Percentiles rank a stretch among this genome's conserved stretches.
Evolutionary conservation across 805 yeast genomes (phyloP).

Genomic region (Pichia cabralensis): DNA sequence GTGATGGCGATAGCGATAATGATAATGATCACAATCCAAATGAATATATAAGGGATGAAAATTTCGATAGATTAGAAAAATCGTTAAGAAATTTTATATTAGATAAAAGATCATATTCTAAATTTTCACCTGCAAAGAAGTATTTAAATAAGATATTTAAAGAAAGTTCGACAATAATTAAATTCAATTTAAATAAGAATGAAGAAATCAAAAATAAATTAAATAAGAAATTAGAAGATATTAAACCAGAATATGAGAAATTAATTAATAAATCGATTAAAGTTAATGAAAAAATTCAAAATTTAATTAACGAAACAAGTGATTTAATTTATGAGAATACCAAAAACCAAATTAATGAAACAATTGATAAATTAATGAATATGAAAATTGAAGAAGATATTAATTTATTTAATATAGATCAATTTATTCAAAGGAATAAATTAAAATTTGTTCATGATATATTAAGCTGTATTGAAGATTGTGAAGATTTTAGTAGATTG

Average conservation of each 20-base stretch:
- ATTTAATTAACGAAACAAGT: conserved; percentile 50
- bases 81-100: conserved; percentile 77
- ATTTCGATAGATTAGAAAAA: conserved; percentile 77
- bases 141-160: conserved; percentile 58
- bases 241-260: conserved; percentile 57
- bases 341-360: conserved; percentile 39
- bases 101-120: conserved; percentile 82
- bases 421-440: conserved; percentile 64
- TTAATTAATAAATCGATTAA: conserved; percentile 41
- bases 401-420: conserved; percentile 34
- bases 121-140: conserved; percentile 88
- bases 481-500: conserved; percentile 63
- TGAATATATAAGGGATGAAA: conserved; percentile 34
- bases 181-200: conserved; percentile 50
- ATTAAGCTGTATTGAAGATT: conserved; percentile 46
- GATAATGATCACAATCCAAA: conserved; percentile 9
- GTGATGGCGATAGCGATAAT: conserved; percentile 15
- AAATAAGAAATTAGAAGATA: conserved; percentile 37
- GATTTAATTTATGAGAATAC: conserved; percentile 53
- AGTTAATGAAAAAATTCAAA: conserved; percentile 50
- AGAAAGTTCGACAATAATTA: conserved; percentile 55
- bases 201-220: conserved; percentile 38
- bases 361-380: conserved; percentile 27
- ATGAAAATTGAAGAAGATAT: conserved; percentile 53
- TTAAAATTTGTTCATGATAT: conserved; percentile 55